Percentiles rank a stretch among this genome's conserved stretches.
Evolutionary conservation across 2,329 filamentous ascomycete genomes (phyloP).

Genomic region (Calonectria pauciramosa): DNA sequence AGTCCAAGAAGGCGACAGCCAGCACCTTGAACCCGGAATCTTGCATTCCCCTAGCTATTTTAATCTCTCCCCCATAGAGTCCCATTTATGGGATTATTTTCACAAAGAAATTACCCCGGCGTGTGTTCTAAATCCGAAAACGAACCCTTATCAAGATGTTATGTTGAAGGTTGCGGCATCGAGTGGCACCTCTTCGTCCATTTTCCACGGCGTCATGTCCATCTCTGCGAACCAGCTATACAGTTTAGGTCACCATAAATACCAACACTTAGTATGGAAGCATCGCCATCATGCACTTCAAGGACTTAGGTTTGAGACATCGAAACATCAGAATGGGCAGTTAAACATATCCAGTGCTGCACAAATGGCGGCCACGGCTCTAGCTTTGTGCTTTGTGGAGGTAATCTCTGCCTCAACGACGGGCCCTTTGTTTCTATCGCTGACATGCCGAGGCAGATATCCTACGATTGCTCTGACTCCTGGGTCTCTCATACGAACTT

Average conservation of each 20-base stretch:
- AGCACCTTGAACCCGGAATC: neutral
- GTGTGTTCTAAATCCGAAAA: constrained; percentile 41
- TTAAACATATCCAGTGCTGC: neutral
- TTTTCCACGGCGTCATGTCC: constrained; percentile 47
- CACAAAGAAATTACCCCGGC: constrained; percentile 40
- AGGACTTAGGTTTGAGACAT: constrained; percentile 26
- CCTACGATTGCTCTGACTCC: constrained; percentile 43
- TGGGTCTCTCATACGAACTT: constrained; percentile 47
- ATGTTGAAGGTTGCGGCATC: constrained; percentile 42
- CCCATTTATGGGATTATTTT: constrained; percentile 46
- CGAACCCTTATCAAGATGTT: constrained; percentile 45
- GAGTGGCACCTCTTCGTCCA: constrained; percentile 34
- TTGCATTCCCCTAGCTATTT: constrained; percentile 22
- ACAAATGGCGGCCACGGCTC: neutral
- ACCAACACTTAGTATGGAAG: constrained; percentile 33
- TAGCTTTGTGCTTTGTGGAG: constrained; percentile 10
- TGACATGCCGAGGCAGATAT: constrained; percentile 31
- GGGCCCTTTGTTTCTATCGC: too few relatives aligned
- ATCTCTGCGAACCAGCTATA: constrained; percentile 46
- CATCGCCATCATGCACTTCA: constrained; percentile 36
- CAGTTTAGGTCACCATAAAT: constrained; percentile 40
- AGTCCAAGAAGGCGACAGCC: neutral
- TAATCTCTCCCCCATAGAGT: constrained; percentile 33
- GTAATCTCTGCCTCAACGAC: neutral
- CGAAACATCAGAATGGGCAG: neutral